Conservation (phyloP, 2,329 filamentous ascomycete genomes). For the Rhinocladiella similis region DNA sequence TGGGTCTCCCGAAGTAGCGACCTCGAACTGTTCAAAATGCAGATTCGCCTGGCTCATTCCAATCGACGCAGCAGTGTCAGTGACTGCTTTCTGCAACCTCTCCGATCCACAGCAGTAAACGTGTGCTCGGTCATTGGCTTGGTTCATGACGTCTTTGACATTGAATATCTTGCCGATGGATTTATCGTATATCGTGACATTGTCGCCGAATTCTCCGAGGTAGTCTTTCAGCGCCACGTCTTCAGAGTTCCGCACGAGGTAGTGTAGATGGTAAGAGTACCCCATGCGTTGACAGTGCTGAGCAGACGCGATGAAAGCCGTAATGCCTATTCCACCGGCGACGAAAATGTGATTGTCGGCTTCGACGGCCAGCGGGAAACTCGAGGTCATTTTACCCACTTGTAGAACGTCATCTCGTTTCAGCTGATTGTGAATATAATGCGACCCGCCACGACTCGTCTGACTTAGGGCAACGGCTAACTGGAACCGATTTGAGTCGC, state of each 20-base stretch:
- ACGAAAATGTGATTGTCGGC: conserved; percentile 64
- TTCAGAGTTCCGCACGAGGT: conserved; percentile 5
- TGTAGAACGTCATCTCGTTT: conserved; percentile 52
- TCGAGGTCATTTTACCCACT: conserved; percentile 53
- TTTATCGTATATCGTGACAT: conserved; percentile 17
- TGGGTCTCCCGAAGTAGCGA: conserved; percentile 13
- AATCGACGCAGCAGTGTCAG: not conserved
- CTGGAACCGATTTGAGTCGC: conserved; percentile 52
- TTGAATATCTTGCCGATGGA: conserved; percentile 8
- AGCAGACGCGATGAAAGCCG: conserved; percentile 59
- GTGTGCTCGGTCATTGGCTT: conserved; percentile 4
- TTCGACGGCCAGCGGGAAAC: conserved; percentile 46
- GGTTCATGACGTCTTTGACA: not conserved
- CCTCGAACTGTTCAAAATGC: conserved; percentile 15
- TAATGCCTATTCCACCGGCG: conserved; percentile 65
- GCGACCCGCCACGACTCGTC: conserved; percentile 60
- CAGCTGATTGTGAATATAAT: conserved; percentile 55
- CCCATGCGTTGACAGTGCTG: conserved; percentile 27
- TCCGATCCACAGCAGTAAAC: conserved; percentile 16
- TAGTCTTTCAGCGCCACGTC: conserved; percentile 10
- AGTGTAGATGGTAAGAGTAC: conserved; percentile 6
- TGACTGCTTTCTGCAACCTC: conserved; percentile 4
- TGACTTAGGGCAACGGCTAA: conserved; percentile 60
- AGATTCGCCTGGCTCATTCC: conserved; percentile 6
- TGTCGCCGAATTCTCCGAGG: not conserved